These are phyloP conservation scores for Aspergillus baeticus DNA, from an alignment of 495 filamentous ascomycete species.

Conservation along the genomic window DNA sequence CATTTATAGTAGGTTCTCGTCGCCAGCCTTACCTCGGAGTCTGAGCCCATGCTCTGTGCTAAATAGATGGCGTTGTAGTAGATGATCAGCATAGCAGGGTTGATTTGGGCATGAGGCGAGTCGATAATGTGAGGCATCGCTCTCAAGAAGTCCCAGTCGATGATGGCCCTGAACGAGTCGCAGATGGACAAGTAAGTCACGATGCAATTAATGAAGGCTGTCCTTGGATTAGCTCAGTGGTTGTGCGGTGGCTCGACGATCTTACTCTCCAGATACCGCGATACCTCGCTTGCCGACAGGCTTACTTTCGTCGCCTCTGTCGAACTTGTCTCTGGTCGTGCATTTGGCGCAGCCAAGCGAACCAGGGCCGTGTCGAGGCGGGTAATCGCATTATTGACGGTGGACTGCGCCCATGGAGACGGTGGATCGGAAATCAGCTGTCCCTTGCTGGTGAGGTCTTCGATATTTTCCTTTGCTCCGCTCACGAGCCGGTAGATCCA, in stretches of 20 bases:
- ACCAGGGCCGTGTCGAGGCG: conserved; percentile 6
- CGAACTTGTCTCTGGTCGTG: neutral
- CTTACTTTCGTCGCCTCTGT: neutral
- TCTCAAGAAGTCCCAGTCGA: conserved; percentile 3
- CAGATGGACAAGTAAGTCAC: neutral
- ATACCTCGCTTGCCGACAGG: neutral
- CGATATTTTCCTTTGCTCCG: conserved; percentile 11
- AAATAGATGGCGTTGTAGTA: conserved; percentile 9
- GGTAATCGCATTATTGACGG: neutral
- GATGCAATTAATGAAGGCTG: neutral
- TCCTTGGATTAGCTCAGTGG: neutral
- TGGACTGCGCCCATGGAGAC: conserved; percentile 3
- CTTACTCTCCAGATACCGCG: conserved; percentile 2
- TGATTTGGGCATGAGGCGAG: conserved; percentile 3
- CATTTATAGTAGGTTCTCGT: conserved; percentile 10
- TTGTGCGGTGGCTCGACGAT: neutral
- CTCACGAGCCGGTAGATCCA: conserved; percentile 8
- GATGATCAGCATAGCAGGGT: conserved; percentile 5
- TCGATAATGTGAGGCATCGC: conserved; percentile 3
- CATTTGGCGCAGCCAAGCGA: neutral
- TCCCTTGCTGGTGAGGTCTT: conserved; percentile 1
- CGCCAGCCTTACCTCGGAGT: neutral
- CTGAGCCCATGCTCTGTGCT: neutral
- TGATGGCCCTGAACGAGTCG: neutral
- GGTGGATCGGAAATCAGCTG: neutral